Conservation (phyloP, 768 basidiomycete species). For the Termitomyces sp. region DNA sequence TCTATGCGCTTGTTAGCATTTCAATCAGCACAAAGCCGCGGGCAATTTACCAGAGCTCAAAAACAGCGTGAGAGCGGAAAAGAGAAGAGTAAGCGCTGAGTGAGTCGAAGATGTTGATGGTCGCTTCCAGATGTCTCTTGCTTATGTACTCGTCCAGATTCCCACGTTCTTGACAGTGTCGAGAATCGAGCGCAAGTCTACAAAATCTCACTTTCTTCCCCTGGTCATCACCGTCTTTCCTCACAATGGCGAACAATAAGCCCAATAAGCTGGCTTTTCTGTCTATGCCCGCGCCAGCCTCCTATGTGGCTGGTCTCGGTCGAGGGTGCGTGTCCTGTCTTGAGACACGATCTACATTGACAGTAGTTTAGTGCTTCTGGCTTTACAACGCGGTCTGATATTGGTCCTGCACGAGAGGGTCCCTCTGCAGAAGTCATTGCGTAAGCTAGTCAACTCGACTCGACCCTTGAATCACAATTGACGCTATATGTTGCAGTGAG, state of each 20-base stretch:
- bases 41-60: not conserved
- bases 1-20: not conserved
- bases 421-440: constrained; percentile 90
- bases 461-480: not conserved
- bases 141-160: constrained; percentile 5
- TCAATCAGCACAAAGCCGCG: not conserved
- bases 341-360: constrained; percentile 9
- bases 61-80: not conserved
- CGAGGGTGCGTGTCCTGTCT: constrained; percentile 65
- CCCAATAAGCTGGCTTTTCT: constrained; percentile 84
- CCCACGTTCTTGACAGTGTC: constrained; percentile 1
- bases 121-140: not conserved
- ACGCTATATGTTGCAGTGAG: constrained; percentile 50
- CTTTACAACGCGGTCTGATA: constrained; percentile 98
- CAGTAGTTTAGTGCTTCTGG: constrained; percentile 74
- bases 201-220: not conserved
- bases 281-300: constrained; percentile 92
- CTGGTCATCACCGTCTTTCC: not conserved
- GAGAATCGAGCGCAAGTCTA: not conserved
- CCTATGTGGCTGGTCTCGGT: constrained; percentile 98
- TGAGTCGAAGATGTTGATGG: constrained; percentile 1
- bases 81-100: not conserved
- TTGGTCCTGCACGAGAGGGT: constrained; percentile 95
- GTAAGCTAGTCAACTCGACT: constrained; percentile 41
- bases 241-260: constrained; percentile 33